Evolutionary conservation across 2,329 filamentous ascomycete species (phyloP).

Genomic region (Kalmusia sp.): DNA sequence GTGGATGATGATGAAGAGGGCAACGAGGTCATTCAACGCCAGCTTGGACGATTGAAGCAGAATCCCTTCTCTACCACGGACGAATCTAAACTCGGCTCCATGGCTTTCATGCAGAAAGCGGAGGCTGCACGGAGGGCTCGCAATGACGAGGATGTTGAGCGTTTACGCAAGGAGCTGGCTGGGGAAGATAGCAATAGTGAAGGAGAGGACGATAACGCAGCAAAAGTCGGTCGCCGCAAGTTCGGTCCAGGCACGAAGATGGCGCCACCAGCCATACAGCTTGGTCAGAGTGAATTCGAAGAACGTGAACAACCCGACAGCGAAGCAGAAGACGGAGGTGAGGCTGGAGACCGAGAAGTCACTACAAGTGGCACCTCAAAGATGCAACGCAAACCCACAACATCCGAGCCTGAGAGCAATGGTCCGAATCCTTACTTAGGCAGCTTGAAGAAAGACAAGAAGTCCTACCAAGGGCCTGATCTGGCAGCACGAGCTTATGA

Average conservation of each 20-base stretch:
- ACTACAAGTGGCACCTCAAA: conserved; percentile 26
- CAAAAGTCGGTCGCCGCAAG: conserved; percentile 71
- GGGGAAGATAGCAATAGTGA: conserved; percentile 63
- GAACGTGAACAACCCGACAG: conserved; percentile 61
- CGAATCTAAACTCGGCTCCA: conserved; percentile 72
- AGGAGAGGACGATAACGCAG: conserved; percentile 60
- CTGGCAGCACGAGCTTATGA: conserved; percentile 22
- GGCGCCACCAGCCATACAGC: conserved; percentile 36
- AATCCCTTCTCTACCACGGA: conserved; percentile 65
- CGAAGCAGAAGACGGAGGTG: conserved; percentile 33
- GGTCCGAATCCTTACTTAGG: conserved; percentile 43
- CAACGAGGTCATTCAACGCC: conserved; percentile 38
- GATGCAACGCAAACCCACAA: conserved; percentile 17
- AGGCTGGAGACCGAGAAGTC: conserved; percentile 39
- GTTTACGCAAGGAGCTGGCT: conserved; percentile 71
- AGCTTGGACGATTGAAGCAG: conserved; percentile 47
- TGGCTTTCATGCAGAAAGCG: conserved; percentile 95
- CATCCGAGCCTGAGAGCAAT: conserved; percentile 14
- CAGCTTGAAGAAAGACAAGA: conserved; percentile 38
- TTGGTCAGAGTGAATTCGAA: conserved; percentile 64
- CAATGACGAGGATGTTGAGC: conserved; percentile 74
- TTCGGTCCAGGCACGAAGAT: conserved; percentile 64
- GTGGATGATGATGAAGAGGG: conserved; percentile 69
- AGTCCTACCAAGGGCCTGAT: conserved; percentile 20
- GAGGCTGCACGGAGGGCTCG: conserved; percentile 78